Evolutionary conservation across 2,329 filamentous ascomycete genomes (phyloP).

Genomic region (Trichoderma semiorbis): DNA sequence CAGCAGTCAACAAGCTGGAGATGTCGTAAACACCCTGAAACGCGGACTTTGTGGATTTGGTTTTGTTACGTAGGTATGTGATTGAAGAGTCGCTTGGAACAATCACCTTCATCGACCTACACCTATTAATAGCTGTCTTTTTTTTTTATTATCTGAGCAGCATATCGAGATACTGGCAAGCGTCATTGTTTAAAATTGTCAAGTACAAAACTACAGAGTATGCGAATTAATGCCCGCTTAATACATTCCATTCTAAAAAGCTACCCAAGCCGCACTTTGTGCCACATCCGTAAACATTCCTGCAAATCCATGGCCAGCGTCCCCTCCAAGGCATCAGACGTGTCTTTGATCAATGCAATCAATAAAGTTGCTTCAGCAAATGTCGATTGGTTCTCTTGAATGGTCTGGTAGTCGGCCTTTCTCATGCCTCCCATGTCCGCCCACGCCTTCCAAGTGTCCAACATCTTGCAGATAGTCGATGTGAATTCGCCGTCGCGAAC

Average conservation of each 20-base stretch:
- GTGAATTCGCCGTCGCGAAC: constrained; percentile 47
- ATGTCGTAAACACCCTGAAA: neutral
- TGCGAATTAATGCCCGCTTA: neutral
- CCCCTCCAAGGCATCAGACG: constrained; percentile 44
- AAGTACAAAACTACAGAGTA: neutral
- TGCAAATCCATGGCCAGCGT: constrained; percentile 51
- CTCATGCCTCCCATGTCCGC: constrained; percentile 54
- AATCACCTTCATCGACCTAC: neutral
- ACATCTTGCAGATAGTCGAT: constrained; percentile 37
- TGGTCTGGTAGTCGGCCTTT: constrained; percentile 39
- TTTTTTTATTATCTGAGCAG: neutral
- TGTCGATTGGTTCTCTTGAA: constrained; percentile 37
- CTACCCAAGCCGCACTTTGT: constrained; percentile 48
- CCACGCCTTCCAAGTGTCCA: constrained; percentile 54
- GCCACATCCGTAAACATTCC: constrained; percentile 54
- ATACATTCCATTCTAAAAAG: neutral
- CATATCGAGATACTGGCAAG: neutral
- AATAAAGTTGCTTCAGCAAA: constrained; percentile 50
- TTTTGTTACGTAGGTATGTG: neutral
- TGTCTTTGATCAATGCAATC: constrained; percentile 46
- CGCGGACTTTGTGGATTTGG: neutral
- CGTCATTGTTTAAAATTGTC: neutral
- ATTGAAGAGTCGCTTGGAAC: neutral
- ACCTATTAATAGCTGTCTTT: neutral
- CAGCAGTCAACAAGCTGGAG: neutral